Conservation (phyloP, 2,329 filamentous ascomycete genomes). For the Aspergillus pseudoglaucus region DNA sequence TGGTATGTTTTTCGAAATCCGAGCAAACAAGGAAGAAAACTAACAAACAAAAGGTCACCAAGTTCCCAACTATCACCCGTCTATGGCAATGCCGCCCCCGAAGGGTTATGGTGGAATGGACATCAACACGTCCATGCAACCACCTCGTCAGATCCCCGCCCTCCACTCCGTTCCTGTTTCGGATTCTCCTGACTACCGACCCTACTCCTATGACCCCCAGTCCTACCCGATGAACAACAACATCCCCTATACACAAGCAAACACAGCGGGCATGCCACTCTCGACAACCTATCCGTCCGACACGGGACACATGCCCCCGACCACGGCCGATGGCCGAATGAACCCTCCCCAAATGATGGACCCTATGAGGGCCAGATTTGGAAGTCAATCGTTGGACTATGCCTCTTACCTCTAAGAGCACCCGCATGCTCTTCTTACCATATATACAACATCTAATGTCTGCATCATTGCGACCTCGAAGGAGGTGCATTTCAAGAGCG, state of each 20-base stretch:
- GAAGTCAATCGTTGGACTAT: conserved; percentile 24
- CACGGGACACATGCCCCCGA: conserved; percentile 13
- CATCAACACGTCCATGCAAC: conserved; percentile 20
- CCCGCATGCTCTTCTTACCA: not conserved
- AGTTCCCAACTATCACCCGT: conserved; percentile 21
- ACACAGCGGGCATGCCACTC: conserved; percentile 30
- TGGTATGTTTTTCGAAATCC: conserved; percentile 12
- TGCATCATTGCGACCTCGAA: not conserved
- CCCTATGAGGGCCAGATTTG: conserved; percentile 21
- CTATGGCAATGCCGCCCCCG: conserved; percentile 21
- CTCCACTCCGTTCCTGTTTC: conserved; percentile 28
- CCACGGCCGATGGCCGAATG: conserved; percentile 19
- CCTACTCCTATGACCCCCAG: conserved; percentile 23
- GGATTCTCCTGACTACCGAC: conserved; percentile 29
- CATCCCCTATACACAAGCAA: conserved; percentile 27
- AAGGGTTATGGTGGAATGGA: conserved; percentile 20
- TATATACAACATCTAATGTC: not conserved
- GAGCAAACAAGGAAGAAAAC: too few relatives aligned
- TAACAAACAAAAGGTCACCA: conserved; percentile 19
- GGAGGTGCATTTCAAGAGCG: not conserved
- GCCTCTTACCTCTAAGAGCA: conserved; percentile 16
- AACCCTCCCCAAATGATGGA: conserved; percentile 17
- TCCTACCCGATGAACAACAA: conserved; percentile 21
- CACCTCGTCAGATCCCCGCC: conserved; percentile 21
- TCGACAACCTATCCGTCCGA: conserved; percentile 28